Evolutionary conservation across 164 flowering plant genomes (phyloP).

Genomic region (Magnolia sinica): DNA sequence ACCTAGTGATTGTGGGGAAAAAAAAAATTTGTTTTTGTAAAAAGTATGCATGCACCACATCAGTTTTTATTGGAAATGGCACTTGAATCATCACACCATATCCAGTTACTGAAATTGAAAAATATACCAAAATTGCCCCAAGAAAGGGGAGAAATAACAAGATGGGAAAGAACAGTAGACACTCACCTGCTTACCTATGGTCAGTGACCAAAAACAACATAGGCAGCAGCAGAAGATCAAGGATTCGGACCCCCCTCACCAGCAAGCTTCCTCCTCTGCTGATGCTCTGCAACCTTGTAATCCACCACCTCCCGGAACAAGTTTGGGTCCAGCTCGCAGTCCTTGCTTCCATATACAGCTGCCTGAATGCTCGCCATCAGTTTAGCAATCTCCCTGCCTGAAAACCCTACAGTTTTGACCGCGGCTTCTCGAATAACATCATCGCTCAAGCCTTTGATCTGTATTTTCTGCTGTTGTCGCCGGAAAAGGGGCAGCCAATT

Average conservation of each 20-base stretch:
- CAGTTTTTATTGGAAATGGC: neutral
- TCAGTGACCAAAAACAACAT: neutral
- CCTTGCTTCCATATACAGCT: conserved; percentile 84
- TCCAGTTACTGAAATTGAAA: neutral
- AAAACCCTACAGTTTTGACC: conserved; percentile 79
- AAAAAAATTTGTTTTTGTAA: too few species aligned
- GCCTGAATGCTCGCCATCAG: conserved; percentile 97
- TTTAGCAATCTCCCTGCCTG: conserved; percentile 96
- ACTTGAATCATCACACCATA: neutral
- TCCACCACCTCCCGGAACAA: conserved; percentile 92
- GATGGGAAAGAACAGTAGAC: neutral
- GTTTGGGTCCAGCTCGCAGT: conserved; percentile 67
- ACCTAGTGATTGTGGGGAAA: too few species aligned
- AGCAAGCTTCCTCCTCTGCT: conserved; percentile 74
- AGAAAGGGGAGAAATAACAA: neutral
- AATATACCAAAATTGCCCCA: conserved; percentile 8
- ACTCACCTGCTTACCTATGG: neutral
- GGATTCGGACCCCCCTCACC: conserved; percentile 24
- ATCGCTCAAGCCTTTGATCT: conserved; percentile 74
- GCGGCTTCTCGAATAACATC: conserved; percentile 82
- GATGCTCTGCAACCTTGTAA: conserved; percentile 95
- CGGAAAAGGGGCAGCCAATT: conserved; percentile 49
- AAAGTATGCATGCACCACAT: too few species aligned
- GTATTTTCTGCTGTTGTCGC: conserved; percentile 64
- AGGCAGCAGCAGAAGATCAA: neutral